Conservation (phyloP, 331 rosid genomes). For the Cucumis variabilis region DNA sequence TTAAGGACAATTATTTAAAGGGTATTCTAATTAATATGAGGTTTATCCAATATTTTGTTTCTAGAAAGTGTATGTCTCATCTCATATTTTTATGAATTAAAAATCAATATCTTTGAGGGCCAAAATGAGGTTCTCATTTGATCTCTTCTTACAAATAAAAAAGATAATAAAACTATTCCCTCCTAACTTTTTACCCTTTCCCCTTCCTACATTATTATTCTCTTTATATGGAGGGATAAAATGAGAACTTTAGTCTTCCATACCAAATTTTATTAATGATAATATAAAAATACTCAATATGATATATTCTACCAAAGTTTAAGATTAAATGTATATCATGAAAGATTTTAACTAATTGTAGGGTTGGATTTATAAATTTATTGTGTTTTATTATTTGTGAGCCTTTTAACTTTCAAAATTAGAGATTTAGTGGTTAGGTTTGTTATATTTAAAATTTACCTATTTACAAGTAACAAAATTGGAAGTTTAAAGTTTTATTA, state of each 20-base stretch:
- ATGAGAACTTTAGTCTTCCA: background rate
- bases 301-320: background rate
- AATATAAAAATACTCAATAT: background rate
- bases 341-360: too few relatives aligned
- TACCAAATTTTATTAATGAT: background rate
- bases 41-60: slow-evolving; percentile 21
- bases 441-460: too few relatives aligned
- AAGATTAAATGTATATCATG: background rate
- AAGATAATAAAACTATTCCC: background rate
- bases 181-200: too few relatives aligned
- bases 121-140: background rate
- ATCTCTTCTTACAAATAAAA: too few relatives aligned
- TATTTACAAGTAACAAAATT: too few relatives aligned
- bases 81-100: background rate
- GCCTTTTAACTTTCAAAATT: too few relatives aligned
- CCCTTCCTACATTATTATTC: background rate
- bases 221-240: background rate
- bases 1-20: background rate
- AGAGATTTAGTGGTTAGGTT: too few relatives aligned
- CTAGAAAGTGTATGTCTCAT: background rate
- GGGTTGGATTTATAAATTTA: too few relatives aligned
- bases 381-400: too few relatives aligned
- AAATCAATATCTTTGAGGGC: slow-evolving; percentile 9
- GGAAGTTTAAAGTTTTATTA: too few relatives aligned
- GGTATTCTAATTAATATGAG: slow-evolving; percentile 4